These are phyloP conservation scores for Metschnikowia santaceciliae DNA, from an alignment of 805 yeast species.

Conservation along the genomic window DNA sequence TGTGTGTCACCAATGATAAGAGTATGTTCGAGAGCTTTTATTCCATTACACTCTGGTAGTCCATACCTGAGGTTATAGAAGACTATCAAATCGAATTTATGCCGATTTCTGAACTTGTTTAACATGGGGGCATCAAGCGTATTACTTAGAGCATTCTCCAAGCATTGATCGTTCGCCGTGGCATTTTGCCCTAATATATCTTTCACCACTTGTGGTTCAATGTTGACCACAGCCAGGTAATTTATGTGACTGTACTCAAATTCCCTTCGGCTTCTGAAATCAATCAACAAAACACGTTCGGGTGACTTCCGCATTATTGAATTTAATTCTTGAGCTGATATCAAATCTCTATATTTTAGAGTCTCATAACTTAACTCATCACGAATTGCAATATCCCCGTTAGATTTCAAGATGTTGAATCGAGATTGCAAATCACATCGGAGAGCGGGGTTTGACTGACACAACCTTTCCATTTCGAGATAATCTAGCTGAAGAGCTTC, in stretches of 20 bases:
- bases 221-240: conserved; percentile 56
- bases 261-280: conserved; percentile 59
- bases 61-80: conserved; percentile 53
- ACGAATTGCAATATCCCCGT: neutral
- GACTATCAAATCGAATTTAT: conserved; percentile 58
- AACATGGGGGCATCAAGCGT: conserved; percentile 57
- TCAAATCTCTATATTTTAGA: conserved; percentile 5
- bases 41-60: conserved; percentile 23
- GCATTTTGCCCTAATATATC: conserved; percentile 26
- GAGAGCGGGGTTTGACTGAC: neutral
- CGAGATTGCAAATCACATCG: conserved; percentile 4
- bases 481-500: conserved; percentile 1
- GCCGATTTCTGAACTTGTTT: conserved; percentile 48
- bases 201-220: conserved; percentile 54
- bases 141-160: conserved; percentile 58
- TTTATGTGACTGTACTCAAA: conserved; percentile 63
- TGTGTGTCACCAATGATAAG: conserved; percentile 31
- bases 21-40: conserved; percentile 34
- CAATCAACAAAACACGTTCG: conserved; percentile 53
- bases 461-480: neutral
- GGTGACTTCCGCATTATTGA: conserved; percentile 7
- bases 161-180: conserved; percentile 51
- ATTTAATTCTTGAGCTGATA: conserved; percentile 13
- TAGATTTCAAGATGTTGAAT: conserved; percentile 1
- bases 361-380: neutral